These are phyloP conservation scores for Psophocarpus tetragonolobus DNA, from an alignment of 306 rosid genomes.

Conservation along the genomic window DNA sequence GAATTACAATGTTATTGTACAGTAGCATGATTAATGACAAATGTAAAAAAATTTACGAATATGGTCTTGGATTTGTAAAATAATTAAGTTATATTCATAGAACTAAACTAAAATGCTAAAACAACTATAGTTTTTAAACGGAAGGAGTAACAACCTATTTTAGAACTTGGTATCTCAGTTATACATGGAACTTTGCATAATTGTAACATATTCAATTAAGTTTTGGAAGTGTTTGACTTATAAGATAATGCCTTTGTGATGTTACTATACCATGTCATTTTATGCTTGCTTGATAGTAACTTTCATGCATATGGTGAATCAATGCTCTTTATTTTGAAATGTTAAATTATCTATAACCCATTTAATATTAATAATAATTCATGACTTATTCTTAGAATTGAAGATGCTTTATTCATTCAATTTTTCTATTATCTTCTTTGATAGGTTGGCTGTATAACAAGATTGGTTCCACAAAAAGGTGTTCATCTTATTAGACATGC, in stretches of 20 bases:
- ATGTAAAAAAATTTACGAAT: too few species aligned
- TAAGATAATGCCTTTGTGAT: neutral
- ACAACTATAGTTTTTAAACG: too few species aligned
- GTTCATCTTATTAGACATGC: constrained; percentile 97
- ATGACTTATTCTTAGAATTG: neutral
- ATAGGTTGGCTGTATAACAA: constrained; percentile 94
- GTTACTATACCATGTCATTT: neutral
- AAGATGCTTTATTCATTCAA: constrained; percentile 25
- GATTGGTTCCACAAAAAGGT: constrained; percentile 98
- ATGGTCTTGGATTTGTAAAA: too few species aligned
- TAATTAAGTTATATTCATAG: too few species aligned
- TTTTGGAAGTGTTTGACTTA: neutral
- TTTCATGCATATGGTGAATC: neutral
- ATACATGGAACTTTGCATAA: neutral
- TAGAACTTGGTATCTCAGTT: neutral
- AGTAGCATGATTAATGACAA: too few species aligned
- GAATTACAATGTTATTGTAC: too few species aligned
- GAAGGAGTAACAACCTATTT: neutral
- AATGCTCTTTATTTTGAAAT: constrained; percentile 19
- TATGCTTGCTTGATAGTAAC: neutral
- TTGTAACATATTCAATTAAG: neutral
- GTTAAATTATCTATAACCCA: constrained; percentile 17
- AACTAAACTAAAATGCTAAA: too few species aligned
- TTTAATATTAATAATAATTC: constrained; percentile 21
- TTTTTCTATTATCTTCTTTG: constrained; percentile 29